These are phyloP conservation scores for Penicillium desertorum DNA, from an alignment of 495 filamentous ascomycete species.

Conservation along the genomic window DNA sequence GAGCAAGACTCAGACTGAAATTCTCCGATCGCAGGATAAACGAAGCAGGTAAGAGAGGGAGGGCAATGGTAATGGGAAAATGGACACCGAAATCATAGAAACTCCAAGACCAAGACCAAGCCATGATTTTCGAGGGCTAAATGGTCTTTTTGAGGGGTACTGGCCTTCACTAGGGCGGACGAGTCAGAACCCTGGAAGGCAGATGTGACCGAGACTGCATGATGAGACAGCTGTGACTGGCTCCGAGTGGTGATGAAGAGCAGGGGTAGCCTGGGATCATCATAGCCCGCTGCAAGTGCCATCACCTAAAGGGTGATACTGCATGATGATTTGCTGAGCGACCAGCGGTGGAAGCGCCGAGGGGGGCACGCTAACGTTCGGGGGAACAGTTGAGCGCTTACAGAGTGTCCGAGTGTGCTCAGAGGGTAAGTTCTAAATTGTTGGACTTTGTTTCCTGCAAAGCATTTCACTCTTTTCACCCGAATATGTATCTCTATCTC, in stretches of 20 bases:
- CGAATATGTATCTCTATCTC: neutral
- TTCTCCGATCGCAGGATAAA: slow-evolving; percentile 11
- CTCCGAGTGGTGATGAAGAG: slow-evolving; percentile 12
- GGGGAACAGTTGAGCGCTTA: slow-evolving; percentile 11
- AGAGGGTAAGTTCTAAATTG: neutral
- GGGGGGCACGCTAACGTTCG: slow-evolving; percentile 8
- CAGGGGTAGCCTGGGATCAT: slow-evolving; percentile 16
- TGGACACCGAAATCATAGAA: slow-evolving; percentile 18
- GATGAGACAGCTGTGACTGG: slow-evolving; percentile 19
- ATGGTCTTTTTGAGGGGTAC: slow-evolving; percentile 42
- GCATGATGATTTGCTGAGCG: slow-evolving; percentile 12
- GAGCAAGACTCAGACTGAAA: slow-evolving; percentile 9
- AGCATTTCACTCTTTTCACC: neutral
- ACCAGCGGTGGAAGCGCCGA: slow-evolving; percentile 10
- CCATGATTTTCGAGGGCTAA: slow-evolving; percentile 30
- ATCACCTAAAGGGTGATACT: slow-evolving; percentile 14
- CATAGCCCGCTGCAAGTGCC: slow-evolving; percentile 16
- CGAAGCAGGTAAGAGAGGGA: neutral
- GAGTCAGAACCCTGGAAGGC: slow-evolving; percentile 35
- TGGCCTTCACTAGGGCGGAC: slow-evolving; percentile 23
- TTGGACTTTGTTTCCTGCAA: neutral
- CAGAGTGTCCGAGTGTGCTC: neutral
- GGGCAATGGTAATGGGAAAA: slow-evolving; percentile 9
- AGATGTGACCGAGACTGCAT: slow-evolving; percentile 43
- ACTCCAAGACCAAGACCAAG: slow-evolving; percentile 32